Base-by-base conservation (phyloP, 2,329 filamentous ascomycete genomes). In the Colletotrichum aenigma region DNA sequence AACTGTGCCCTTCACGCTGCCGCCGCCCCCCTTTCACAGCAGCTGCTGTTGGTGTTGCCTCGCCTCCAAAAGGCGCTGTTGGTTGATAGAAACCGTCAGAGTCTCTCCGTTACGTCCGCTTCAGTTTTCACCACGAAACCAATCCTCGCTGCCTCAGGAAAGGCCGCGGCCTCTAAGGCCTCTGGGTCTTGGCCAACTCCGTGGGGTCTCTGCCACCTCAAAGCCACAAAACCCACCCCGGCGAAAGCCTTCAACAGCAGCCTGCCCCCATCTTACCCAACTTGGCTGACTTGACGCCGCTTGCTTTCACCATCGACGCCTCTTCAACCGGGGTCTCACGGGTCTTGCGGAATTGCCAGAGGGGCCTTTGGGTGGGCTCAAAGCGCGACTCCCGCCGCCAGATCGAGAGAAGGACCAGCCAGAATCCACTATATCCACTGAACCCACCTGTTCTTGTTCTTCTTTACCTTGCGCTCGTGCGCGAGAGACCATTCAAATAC, bases 261-360 rank as follows among this genome's bases (percentile, higher is more conserved):
- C 36, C 36, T 36, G 36, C 21, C 70, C 62, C 60, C 52, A 32
- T 48, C 26, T 62, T 58, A 24, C 60, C 62, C 62, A 67, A 55
- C 43, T 62, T 36, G 24, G 62, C 24, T 62, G 28, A 67, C 26
- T 43, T 52, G 58, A 60, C 52, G 21, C 70, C 56, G 36, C 52
- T 66, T 70, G 48, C 43, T 48, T 66, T 70, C 74, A 66, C 74
- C 66, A 61, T 74, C 36, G 60, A 66, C 74, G 74, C 74, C 71
- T 70, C 74, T 30, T 66, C 38, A 24, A 60, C 65, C 18, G 65
- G 70, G 71, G 74, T 48, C 34, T 30, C 69, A 62, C 71, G 66
- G 67, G 71, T 74, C 71, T 38, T 24, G 36, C 67, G 67, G 71
- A 74, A 74, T 74, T 65, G 30, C 60, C 34, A 71, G 67, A 74